Percentiles rank a stretch among this genome's conserved stretches.
Conservation (phyloP, 2,329 filamentous ascomycete genomes). For the Pleurostoma richardsiae region DNA sequence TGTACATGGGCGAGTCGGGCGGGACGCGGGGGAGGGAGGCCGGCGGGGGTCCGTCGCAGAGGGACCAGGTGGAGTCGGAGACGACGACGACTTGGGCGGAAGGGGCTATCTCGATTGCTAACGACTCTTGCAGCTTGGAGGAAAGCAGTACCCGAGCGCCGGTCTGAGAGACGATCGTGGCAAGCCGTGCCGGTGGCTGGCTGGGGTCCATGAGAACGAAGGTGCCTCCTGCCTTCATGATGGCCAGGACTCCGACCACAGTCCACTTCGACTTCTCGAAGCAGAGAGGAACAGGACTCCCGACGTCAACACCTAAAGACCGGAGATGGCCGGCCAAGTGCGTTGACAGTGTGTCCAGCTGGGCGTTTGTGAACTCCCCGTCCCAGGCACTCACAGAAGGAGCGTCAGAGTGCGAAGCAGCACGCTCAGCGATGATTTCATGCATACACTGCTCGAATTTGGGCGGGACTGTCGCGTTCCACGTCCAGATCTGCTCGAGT, state of each 20-base stretch:
- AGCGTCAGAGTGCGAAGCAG: constrained; percentile 9
- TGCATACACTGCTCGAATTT: constrained; percentile 38
- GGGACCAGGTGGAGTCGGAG: background rate
- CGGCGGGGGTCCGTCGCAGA: background rate
- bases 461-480: constrained; percentile 36
- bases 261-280: constrained; percentile 1
- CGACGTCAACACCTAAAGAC: background rate
- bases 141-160: constrained; percentile 11
- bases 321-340: constrained; percentile 3
- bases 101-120: constrained; percentile 2
- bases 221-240: constrained; percentile 8
- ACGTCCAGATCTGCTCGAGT: constrained; percentile 38
- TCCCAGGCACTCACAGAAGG: background rate
- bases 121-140: constrained; percentile 10
- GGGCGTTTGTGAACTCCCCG: background rate
- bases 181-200: constrained; percentile 7
- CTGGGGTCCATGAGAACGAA: constrained; percentile 22
- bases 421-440: constrained; percentile 35
- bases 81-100: constrained; percentile 1
- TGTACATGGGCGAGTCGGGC: constrained; percentile 18
- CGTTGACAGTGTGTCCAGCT: background rate
- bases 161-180: constrained; percentile 15
- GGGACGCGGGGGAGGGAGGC: constrained; percentile 12
- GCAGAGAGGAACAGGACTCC: background rate
- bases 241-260: background rate